Evolutionary conservation across 2,329 filamentous ascomycete species (phyloP).

Genomic region (Colletotrichum tofieldiae): DNA sequence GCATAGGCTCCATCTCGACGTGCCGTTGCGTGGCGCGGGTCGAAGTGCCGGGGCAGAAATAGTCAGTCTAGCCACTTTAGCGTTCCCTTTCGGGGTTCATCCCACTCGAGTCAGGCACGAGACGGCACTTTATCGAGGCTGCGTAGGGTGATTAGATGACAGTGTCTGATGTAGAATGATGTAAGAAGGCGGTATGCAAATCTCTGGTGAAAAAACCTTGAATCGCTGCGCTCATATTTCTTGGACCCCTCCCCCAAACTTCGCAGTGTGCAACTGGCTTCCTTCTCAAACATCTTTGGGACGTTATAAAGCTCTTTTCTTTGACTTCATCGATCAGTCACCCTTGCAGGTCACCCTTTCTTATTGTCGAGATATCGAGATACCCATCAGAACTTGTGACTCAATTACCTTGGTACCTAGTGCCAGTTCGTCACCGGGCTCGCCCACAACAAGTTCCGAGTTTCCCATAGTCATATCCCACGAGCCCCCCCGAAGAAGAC

Average conservation of each 20-base stretch:
- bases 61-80: constrained; percentile 2
- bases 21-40: constrained; percentile 20
- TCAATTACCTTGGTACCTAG: background rate
- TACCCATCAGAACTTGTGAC: background rate
- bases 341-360: background rate
- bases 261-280: background rate
- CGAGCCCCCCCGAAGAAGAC: too few species aligned
- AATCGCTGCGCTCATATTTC: background rate
- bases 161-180: constrained; percentile 20
- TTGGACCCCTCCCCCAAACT: background rate
- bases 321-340: background rate
- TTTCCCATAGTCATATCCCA: background rate
- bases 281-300: too few species aligned
- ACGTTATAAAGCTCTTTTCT: background rate
- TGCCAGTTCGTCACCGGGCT: background rate
- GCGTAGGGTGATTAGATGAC: background rate
- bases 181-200: constrained; percentile 8
- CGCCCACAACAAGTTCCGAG: too few species aligned
- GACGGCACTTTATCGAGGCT: background rate
- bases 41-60: background rate
- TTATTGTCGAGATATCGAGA: background rate
- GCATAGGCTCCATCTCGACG: background rate
- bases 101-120: constrained; percentile 28
- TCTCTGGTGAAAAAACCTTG: constrained; percentile 4
- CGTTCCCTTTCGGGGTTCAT: constrained; percentile 11